Evolutionary conservation across 345 rosid species (phyloP).

Genomic region (Reutealis trisperma): DNA sequence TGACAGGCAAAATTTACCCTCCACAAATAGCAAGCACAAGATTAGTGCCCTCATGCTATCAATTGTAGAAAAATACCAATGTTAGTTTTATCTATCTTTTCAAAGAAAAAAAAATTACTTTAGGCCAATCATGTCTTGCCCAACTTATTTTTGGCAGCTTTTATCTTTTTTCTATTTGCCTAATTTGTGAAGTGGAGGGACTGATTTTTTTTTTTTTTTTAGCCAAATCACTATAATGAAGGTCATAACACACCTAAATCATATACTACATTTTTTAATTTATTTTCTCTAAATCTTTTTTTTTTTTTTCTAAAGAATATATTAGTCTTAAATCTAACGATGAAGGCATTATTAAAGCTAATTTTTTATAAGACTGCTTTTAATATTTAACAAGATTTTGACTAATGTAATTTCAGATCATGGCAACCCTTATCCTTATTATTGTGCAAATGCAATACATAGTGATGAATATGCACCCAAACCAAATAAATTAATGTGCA

Average conservation of each 20-base stretch:
- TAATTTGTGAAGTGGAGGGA: background rate
- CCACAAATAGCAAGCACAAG: constrained; percentile 24
- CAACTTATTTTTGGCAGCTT: constrained; percentile 27
- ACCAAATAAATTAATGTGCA: background rate
- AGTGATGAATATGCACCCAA: background rate
- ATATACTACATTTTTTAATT: background rate
- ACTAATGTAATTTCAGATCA: constrained; percentile 1
- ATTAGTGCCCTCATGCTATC: constrained; percentile 23
- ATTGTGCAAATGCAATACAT: background rate
- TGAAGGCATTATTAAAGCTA: background rate
- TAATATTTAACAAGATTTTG: background rate
- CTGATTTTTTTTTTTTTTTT: background rate
- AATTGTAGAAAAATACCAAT: background rate
- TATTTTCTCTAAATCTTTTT: background rate
- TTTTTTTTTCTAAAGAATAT: background rate
- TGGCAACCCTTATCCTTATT: constrained; percentile 6
- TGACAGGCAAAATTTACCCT: constrained; percentile 23
- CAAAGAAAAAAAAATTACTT: constrained; percentile 16
- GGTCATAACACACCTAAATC: background rate
- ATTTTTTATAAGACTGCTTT: background rate
- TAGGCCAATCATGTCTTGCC: constrained; percentile 26
- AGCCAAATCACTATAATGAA: no score
- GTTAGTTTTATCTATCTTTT: constrained; percentile 10
- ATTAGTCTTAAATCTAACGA: background rate
- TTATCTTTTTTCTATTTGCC: background rate